Evolutionary conservation across 345 rosid species (phyloP), one percentile per base, ranked within the genome.

Genomic region (Citrus reticulata): DNA sequence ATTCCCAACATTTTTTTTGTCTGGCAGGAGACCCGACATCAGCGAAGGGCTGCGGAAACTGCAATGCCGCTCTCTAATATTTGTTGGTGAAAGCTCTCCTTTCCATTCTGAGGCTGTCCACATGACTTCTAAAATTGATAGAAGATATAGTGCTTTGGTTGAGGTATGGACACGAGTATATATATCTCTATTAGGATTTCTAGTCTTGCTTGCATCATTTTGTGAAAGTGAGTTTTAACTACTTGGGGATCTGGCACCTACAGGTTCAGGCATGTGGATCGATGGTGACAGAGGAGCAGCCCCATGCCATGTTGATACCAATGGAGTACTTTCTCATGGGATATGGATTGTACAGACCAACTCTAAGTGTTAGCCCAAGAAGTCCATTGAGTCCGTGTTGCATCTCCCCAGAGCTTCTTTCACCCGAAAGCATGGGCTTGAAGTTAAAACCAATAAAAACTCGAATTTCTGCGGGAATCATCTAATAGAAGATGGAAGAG

Each of bases 341-440:
- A 42, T 96, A 85, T 55, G 94, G 97, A 20, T 79, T 96, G 72
- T 94, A 86, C 86, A 89, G 90, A 78, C 97, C 92, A 49, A 84
- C 93, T 1, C 87, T 86, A 61, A 91, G 94, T 69, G 86, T 86
- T 34, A 96, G 99, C 76, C 99, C 99, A 0, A 90, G 99, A 84
- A 93, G 98, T 74, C 95, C 99, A 3, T 83, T 97, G 87, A 97
- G 93, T 78, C 94, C 97, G 0, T 78, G 85, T 13, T 81, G 93
- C 87, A 92, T 97, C 80, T 88, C 98, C 5, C 95, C 98, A 0
- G 98, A 97, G 86, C 98, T 97, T 75, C 93, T 97, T 20, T 92
- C 99, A 7, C 99, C 98, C 0, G 98, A 97, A 86, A 94, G 95
- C 90, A 94, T 97, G 99, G 99, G 99, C 1, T 84, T 97, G 84